These are phyloP conservation scores for Diutina ranongensis DNA, from an alignment of 1,139 yeast species.

Conservation along the genomic window DNA sequence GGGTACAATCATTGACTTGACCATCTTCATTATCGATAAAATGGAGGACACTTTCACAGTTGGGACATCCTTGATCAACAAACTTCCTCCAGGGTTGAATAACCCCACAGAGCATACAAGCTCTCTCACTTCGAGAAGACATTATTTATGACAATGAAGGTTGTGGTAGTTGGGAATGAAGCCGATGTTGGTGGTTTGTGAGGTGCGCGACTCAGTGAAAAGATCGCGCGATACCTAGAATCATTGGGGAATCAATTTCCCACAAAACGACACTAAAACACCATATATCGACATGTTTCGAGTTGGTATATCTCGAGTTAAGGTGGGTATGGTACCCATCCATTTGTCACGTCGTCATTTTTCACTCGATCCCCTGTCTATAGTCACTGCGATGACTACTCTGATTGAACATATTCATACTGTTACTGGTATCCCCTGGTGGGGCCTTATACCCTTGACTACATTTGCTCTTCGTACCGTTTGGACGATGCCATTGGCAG, in stretches of 20 bases:
- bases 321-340: no score
- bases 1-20: conserved; percentile 82
- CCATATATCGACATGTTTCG: no score
- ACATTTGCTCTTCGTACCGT: conserved; percentile 54
- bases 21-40: conserved; percentile 76
- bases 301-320: no score
- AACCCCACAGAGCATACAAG: conserved; percentile 94
- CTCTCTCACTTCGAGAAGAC: conserved; percentile 73
- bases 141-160: conserved; percentile 19
- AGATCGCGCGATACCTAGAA: background rate
- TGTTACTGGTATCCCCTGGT: conserved; percentile 66
- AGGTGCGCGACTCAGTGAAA: background rate
- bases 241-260: no score
- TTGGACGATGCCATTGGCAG: conserved; percentile 70
- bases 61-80: conserved; percentile 87
- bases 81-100: conserved; percentile 70
- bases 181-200: background rate
- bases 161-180: background rate
- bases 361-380: background rate
- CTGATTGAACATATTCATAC: conserved; percentile 39
- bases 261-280: no score
- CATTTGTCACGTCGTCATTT: background rate
- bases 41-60: conserved; percentile 80
- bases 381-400: conserved; percentile 23
- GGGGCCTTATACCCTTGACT: conserved; percentile 63